Base-by-base conservation (phyloP, 129 eudicot genomes). In the Kitagawia praeruptora region DNA sequence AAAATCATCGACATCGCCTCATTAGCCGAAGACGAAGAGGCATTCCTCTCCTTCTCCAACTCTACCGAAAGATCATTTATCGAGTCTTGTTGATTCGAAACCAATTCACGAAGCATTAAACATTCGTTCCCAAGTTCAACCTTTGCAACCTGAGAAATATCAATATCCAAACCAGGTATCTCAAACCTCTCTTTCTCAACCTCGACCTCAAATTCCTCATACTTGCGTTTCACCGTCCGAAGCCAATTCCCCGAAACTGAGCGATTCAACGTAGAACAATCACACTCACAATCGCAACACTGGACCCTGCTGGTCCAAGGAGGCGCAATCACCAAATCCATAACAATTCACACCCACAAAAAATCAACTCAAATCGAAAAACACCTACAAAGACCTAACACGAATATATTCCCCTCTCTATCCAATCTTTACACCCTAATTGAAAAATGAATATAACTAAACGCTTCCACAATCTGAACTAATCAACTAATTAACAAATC, bases 1-100 rank as follows among this genome's bases (percentile, higher is more conserved):
- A 94, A 85, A 45, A 94, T 94, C 98, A 94, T 94, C 1, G 98
- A 94, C 98, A 94, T 94, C 27, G 97, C 91, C 80, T 92, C 97
- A 67, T 92, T 92, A 5, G 97, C 95, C 82, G 97, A 94, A 0
- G 98, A 94, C 1, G 98, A 87, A 0, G 98, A 84, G 0, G 98
- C 98, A 51, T 94, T 88, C 47, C 98, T 82, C 80, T 91, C 98
- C 82, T 94, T 96, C 23, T 94, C 98, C 79, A 94, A 80, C 70
- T 94, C 98, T 13, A 73, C 9, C 37, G 84, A 81, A 39, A 94
- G 88, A 48, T 90, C 97, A 80, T 88, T 87, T 56, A 94, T 87
- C 0, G 91, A 88, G 21, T 81, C 83, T 79, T 91, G 98, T 71
- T 91, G 98, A 81, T 79, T 87, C 75, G 73, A 67, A 54, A 91